These are phyloP conservation scores for Lodderomyces elongisporus DNA, from an alignment of 1,139 yeast genomes.

Conservation along the genomic window DNA sequence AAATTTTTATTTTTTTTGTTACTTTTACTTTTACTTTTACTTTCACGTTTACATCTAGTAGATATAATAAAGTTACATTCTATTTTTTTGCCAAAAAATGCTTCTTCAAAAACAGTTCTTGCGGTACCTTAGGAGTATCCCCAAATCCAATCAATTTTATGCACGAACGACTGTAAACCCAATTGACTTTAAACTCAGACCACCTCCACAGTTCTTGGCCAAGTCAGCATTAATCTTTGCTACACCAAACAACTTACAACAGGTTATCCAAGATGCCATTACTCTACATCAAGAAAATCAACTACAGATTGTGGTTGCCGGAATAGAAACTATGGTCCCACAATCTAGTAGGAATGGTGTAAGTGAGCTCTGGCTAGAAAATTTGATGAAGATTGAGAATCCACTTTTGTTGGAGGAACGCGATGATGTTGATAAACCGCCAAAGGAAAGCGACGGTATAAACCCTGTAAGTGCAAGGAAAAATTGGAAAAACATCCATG, in stretches of 20 bases:
- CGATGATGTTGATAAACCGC: slow-evolving; percentile 24
- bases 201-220: slow-evolving; percentile 16
- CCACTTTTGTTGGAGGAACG: slow-evolving; percentile 20
- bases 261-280: slow-evolving; percentile 30
- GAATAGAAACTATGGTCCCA: slow-evolving; percentile 43
- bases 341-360: slow-evolving; percentile 40
- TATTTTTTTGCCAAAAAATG: no score
- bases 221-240: slow-evolving; percentile 31
- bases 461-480: no score
- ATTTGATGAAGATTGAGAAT: slow-evolving; percentile 20
- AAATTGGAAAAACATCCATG: slow-evolving; percentile 35
- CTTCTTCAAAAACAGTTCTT: slow-evolving; percentile 1
- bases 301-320: slow-evolving; percentile 45
- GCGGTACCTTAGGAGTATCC: slow-evolving; percentile 4
- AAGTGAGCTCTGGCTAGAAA: slow-evolving; percentile 45
- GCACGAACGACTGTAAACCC: slow-evolving; percentile 22
- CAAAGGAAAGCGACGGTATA: slow-evolving; percentile 31
- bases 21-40: no score
- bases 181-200: slow-evolving; percentile 9
- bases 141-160: no score
- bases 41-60: no score
- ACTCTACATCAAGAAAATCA: slow-evolving; percentile 21
- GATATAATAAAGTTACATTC: no score
- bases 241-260: slow-evolving; percentile 40
- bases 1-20: no score